Evolutionary conservation across 139 green algal species (phyloP), one percentile per base, ranked within the genome.

Genomic region (Chlorella sp.): DNA sequence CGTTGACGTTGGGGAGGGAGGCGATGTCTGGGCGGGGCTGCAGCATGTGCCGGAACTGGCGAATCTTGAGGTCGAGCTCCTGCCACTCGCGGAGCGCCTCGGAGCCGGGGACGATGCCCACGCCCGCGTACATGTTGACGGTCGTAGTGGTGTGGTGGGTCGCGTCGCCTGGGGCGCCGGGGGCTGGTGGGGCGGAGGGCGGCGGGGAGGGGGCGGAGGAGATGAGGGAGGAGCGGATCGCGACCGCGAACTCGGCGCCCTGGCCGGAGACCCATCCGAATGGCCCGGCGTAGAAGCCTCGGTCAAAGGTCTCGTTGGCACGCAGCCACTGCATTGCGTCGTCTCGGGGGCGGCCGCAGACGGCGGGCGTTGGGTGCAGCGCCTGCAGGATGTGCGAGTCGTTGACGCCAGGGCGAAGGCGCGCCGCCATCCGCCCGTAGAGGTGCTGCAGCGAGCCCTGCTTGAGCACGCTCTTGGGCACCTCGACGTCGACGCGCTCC

Each of bases 241-340:
- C 96, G 10, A 99, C 96, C 2, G 87, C 88, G 87, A 99, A 98
- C 85, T 99, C 96, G 0, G 91, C 89, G 0, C 82, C 88, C 24
- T 75, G 72, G 3, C 87, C 88, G 0, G 76, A 85, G 32, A 99
- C 72, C 92, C 91, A 99, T 22, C 96, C 96, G 73, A 98, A 93
- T 5, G 96, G 96, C 1, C 94, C 96, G 0, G 94, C 85, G 62
- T 98, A 99, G 72, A 93, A 95, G 33, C 96, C 96, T 2, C 96
- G 76, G 80, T 99, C 96, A 79, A 99, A 99, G 0, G 74, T 42
- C 87, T 99, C 96, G 20, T 74, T 29, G 24, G 55, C 32, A 35
- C 49, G 35, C 23, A 85, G 62, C 31, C 51, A 79, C 35, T 27
- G 66, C 34, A 83, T 80, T 32, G 85, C 87, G 14, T 67, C 64